A percentile compares a stretch with the other conserved stretches of the same genome.
These are phyloP conservation scores for Ophioceras dolichostomum DNA, from an alignment of 2,329 filamentous ascomycete species.

Conservation along the genomic window DNA sequence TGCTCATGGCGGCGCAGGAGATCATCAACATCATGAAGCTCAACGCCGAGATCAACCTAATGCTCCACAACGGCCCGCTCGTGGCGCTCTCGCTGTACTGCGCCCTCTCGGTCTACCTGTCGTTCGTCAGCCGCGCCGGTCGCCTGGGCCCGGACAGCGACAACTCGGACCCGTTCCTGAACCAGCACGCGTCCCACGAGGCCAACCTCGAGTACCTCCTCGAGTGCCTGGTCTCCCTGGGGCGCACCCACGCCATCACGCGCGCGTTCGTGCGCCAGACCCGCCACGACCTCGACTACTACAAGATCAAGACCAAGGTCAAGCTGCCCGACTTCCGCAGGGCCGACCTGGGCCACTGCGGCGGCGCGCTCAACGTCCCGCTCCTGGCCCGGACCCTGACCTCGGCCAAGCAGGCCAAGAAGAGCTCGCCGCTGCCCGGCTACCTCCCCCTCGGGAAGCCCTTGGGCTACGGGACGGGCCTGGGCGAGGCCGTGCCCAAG, in stretches of 20 bases:
- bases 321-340: constrained; percentile 11
- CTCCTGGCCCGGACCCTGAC: constrained; percentile 32
- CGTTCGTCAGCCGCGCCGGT: constrained; percentile 19
- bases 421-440: constrained; percentile 29
- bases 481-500: too few species aligned
- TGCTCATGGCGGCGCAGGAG: constrained; percentile 71
- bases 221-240: constrained; percentile 65
- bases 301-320: constrained; percentile 20
- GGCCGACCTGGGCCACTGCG: background rate
- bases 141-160: constrained; percentile 36
- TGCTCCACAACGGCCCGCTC: constrained; percentile 57
- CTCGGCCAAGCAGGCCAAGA: constrained; percentile 25
- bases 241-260: constrained; percentile 61
- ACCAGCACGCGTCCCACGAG: constrained; percentile 20
- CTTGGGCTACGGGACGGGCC: too few species aligned
- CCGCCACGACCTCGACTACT: constrained; percentile 62
- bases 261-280: constrained; percentile 78
- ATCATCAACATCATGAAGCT: constrained; percentile 74
- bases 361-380: constrained; percentile 25
- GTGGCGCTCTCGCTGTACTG: constrained; percentile 77
- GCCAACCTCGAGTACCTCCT: constrained; percentile 61
- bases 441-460: constrained; percentile 26
- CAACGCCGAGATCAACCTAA: constrained; percentile 56
- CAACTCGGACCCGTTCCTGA: constrained; percentile 27
- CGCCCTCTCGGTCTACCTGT: constrained; percentile 46